Evolutionary conservation across 441 rosid genomes (phyloP).

Genomic region (Gossypium schwendimanii): DNA sequence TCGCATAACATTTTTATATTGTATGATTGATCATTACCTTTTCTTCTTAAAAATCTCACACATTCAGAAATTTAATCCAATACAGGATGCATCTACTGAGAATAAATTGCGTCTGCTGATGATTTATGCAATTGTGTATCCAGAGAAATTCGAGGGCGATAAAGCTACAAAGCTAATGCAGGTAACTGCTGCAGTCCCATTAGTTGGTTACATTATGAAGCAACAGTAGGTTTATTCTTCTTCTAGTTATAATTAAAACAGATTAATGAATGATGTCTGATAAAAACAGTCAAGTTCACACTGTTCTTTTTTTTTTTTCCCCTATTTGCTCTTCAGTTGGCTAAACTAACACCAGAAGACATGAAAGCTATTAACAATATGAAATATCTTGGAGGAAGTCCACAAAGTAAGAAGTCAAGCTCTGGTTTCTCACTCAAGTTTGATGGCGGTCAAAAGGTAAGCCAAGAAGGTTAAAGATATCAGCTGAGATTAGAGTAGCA

Average conservation of each 20-base stretch:
- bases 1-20: not conserved
- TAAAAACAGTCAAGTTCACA: not conserved
- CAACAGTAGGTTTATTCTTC: not conserved
- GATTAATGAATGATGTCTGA: not conserved
- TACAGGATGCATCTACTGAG: slow-evolving; percentile 55
- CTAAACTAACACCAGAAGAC: slow-evolving; percentile 49
- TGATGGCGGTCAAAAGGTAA: slow-evolving; percentile 56
- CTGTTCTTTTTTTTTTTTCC: not conserved
- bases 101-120: slow-evolving; percentile 65
- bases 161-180: slow-evolving; percentile 78
- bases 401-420: slow-evolving; percentile 31
- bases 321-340: slow-evolving; percentile 38
- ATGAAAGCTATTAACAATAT: slow-evolving; percentile 59
- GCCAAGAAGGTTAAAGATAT: not conserved
- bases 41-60: not conserved
- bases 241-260: not conserved
- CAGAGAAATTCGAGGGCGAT: slow-evolving; percentile 70
- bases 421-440: slow-evolving; percentile 58
- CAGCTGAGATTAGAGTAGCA: not conserved
- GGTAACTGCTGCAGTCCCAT: slow-evolving; percentile 34
- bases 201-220: not conserved
- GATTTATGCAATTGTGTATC: slow-evolving; percentile 60
- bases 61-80: not conserved
- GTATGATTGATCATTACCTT: not conserved
- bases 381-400: slow-evolving; percentile 55